These are phyloP conservation scores for Fraxinus latifolia DNA, from an alignment of 305 asterid species.

Conservation along the genomic window DNA sequence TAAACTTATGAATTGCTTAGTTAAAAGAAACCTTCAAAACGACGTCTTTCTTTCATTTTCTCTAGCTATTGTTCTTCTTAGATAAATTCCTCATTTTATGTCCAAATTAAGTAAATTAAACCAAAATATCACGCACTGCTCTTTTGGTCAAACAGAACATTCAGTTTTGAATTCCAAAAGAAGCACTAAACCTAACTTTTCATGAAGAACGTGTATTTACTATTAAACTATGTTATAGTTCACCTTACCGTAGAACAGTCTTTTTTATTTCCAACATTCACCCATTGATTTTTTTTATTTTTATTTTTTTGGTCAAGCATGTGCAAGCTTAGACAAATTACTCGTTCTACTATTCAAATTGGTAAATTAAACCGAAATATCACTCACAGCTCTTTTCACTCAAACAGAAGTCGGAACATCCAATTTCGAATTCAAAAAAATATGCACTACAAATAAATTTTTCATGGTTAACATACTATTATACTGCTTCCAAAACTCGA, in stretches of 20 bases:
- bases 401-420: background rate
- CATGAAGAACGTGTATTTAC: background rate
- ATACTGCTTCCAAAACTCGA: background rate
- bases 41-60: background rate
- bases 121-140: background rate
- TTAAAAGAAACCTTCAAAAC: background rate
- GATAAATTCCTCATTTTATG: background rate
- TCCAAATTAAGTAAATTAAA: background rate
- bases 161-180: background rate
- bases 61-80: background rate
- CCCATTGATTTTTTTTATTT: background rate
- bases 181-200: background rate
- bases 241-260: background rate
- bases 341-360: background rate
- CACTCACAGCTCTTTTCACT: background rate
- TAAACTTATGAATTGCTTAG: background rate
- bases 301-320: background rate
- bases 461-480: background rate
- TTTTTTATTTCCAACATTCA: background rate
- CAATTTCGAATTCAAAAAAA: background rate
- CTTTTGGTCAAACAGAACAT: background rate
- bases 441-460: background rate
- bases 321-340: background rate
- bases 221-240: too few species aligned
- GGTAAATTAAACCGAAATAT: background rate